Evolutionary conservation across 441 rosid species (phyloP), one percentile per base, ranked within the genome.

Genomic region (Adansonia rubrostipa): DNA sequence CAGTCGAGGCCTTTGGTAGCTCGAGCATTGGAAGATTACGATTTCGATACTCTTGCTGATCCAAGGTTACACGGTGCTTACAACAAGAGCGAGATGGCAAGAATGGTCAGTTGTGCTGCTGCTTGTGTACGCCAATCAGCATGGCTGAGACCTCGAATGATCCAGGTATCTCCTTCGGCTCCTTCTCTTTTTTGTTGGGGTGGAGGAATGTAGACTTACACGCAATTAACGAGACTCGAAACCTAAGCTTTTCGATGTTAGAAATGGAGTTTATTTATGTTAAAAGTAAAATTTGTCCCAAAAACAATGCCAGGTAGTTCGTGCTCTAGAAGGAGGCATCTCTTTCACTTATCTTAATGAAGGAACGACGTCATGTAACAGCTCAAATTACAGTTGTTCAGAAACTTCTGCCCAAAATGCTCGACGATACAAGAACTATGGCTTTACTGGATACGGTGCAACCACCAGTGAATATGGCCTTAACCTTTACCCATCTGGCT

Each of bases 51-150:
- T 20, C 77, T 89, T 6, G 86, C 83, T 45, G 94, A 89, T 82
- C 82, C 85, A 5, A 86, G 71, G 61, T 70, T 89, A 81, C 66
- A 64, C 44, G 82, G 54, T 20, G 77, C 72, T 14, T 89, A 86
- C 75, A 80, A 80, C 17, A 62, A 75, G 50, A 70, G 70, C 11
- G 84, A 87, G 71, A 84, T 87, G 87, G 76, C 75, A 36, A 73
- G 82, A 71, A 82, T 87, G 92, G 86, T 85, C 78, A 82, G 80
- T 74, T 82, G 84, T 70, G 88, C 88, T 69, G 85, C 86, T 68
- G 84, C 90, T 78, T 89, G 89, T 71, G 79, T 85, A 11, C 88
- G 92, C 69, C 90, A 81, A 15, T 86, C 90, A 48, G 88, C 87
- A 0, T 81, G 88, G 89, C 87, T 86, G 36, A 86, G 90, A 1